Evolutionary conservation across 169 alveolate species (phyloP), one percentile per base, ranked within the genome.

Genomic region (Amoebophrya sp.): DNA sequence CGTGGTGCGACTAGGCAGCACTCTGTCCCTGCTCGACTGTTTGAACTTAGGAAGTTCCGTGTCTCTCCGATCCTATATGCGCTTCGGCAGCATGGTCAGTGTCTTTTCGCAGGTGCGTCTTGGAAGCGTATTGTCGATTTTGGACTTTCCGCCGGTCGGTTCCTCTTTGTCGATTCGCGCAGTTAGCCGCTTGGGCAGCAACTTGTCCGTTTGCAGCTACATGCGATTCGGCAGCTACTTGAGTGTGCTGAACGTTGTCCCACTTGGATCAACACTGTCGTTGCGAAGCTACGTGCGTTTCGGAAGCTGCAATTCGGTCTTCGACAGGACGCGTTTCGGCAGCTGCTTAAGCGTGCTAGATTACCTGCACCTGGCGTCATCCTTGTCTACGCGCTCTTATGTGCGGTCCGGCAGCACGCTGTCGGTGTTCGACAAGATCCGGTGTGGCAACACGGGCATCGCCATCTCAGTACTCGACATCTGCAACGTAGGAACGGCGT

Each of bases 271-370:
- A 33, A 34, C 34, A 14, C 2, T 40, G n/a, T 89, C 90, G 6
- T 33, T 89, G 39, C 0, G 90, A 33, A 40, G 41, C 53, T 89
- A 34, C 18, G 12, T 36, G 33, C 33, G 90, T 3, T 24, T 26
- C 33, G 90, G 90, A 14, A 89, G 90, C 90, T 14, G 53, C 24
- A 40, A 36, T 14, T 26, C 41, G 2, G 40, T 89, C 29, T 2
- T 89, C n/a, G 36, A 40, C 24, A 33, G 40, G 39, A 40, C 90
- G n/a, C 90, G 90, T 14, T 40, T 89, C 36, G 90, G 90, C 47
- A 89, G 90, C 90, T 89, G 53, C 36, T 23, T 89, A 29, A 36
- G 54, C 40, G 36, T 89, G 90, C 90, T 89, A 2, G 90, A 89
- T 33, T 89, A 36, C 47, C n/a, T 33, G 36, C 36, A 36, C 41